These are phyloP conservation scores for Phycomyces nitens DNA, from an alignment of 192 early-diverging fungal species.

Conservation along the genomic window DNA sequence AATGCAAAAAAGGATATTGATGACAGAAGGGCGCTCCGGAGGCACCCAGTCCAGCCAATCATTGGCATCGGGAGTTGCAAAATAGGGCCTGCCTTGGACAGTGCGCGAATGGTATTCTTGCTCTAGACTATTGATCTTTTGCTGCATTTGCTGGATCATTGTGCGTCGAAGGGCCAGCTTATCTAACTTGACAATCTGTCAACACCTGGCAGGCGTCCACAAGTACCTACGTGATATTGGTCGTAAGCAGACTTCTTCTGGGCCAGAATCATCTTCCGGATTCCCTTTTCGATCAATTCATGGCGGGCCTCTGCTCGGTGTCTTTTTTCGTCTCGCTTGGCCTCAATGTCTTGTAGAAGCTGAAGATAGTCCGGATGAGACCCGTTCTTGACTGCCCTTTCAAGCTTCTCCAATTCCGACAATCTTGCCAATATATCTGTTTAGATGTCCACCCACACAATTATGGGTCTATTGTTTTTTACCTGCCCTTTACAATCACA, in stretches of 20 bases:
- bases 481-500: conserved; percentile 17
- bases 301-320: conserved; percentile 18
- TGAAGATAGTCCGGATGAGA: conserved; percentile 31
- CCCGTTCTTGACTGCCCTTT: conserved; percentile 26
- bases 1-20: conserved; percentile 39
- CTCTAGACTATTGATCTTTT: conserved; percentile 31
- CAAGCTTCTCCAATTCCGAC: conserved; percentile 21
- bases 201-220: background rate
- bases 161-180: conserved; percentile 26
- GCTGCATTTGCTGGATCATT: conserved; percentile 33
- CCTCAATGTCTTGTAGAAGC: conserved; percentile 26
- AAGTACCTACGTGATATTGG: conserved; percentile 29
- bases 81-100: conserved; percentile 3
- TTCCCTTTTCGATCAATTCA: conserved; percentile 17
- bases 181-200: conserved; percentile 22
- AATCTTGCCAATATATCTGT: conserved; percentile 4
- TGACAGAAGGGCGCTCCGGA: conserved; percentile 33
- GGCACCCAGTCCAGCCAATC: conserved; percentile 26
- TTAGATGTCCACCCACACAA: background rate
- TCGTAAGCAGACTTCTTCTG: conserved; percentile 27
- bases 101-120: conserved; percentile 30
- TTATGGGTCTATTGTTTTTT: background rate
- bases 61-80: conserved; percentile 10
- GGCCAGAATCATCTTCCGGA: conserved; percentile 19
- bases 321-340: conserved; percentile 26